Conservation (phyloP, 805 yeast species). For the Scheffersomyces amazonensis region DNA sequence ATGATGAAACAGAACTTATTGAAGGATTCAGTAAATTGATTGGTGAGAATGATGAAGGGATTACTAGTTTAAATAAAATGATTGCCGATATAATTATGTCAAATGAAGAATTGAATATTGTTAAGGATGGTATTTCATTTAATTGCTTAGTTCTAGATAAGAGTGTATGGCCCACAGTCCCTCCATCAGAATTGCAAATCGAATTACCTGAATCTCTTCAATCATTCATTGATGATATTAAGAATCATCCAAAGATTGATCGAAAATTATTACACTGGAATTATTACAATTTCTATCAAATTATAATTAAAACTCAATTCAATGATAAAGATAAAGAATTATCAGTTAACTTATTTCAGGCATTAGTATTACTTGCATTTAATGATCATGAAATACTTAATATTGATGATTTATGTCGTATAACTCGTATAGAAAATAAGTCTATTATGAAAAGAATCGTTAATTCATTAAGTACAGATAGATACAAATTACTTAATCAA, state of each 20-base stretch:
- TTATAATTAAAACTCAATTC: conserved; percentile 30
- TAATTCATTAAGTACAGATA: conserved; percentile 25
- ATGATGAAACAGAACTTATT: conserved; percentile 18
- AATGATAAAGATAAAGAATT: conserved; percentile 27
- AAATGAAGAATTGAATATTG: conserved; percentile 9
- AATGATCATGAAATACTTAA: conserved; percentile 29
- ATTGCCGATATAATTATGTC: conserved; percentile 29
- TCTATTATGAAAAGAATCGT: conserved; percentile 30
- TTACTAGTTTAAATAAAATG: conserved; percentile 27
- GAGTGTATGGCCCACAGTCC: conserved; percentile 41
- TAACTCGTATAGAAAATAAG: no score
- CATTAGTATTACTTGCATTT: conserved; percentile 37
- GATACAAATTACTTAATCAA: conserved; percentile 23
- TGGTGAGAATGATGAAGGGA: conserved; percentile 29
- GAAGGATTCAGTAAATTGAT: conserved; percentile 23
- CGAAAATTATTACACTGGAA: conserved; percentile 36
- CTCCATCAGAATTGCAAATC: conserved; percentile 17
- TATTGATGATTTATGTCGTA: no score
- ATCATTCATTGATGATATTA: conserved; percentile 7
- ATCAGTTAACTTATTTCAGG: conserved; percentile 42
- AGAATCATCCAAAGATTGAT: conserved; percentile 19
- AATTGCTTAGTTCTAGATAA: conserved; percentile 30
- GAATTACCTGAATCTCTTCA: conserved; percentile 21
- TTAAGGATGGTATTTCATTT: conserved; percentile 16
- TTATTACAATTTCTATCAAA: conserved; percentile 38